A percentile compares a stretch with the other conserved stretches of the same genome.
phyloP scores from a whole-genome alignment of 2,329 filamentous ascomycete genomes.

The Pseudogymnoascus destructans region DNA sequence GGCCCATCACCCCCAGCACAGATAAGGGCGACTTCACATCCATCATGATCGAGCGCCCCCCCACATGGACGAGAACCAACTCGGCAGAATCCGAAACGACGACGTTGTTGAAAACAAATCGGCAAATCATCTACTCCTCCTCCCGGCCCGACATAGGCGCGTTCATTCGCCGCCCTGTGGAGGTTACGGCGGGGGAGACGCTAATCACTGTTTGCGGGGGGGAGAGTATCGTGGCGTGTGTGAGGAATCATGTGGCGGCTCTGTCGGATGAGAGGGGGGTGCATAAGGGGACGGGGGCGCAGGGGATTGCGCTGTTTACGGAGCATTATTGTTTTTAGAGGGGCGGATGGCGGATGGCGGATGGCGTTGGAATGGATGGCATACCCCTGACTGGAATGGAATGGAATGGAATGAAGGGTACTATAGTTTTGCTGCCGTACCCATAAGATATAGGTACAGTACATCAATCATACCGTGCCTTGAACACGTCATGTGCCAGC shows the following conservation, averaged over 20 bases:
- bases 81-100: neutral
- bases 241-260: constrained; percentile 41
- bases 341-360: neutral
- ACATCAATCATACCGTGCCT: too few relatives aligned
- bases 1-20: neutral
- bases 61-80: neutral
- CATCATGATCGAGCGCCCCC: neutral
- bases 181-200: constrained; percentile 47
- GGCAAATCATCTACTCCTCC: neutral
- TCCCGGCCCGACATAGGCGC: constrained; percentile 36
- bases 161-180: constrained; percentile 41
- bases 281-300: constrained; percentile 50
- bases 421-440: too few relatives aligned
- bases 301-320: constrained; percentile 47
- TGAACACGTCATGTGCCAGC: neutral
- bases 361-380: neutral
- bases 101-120: too few relatives aligned
- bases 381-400: neutral
- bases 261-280: constrained; percentile 49
- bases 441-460: too few relatives aligned
- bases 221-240: constrained; percentile 38
- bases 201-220: constrained; percentile 48
- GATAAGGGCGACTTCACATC: neutral
- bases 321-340: constrained; percentile 45
- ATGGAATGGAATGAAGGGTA: too few relatives aligned